phyloP scores from a whole-genome alignment of 1,284 basidiomycete genomes.

The Ustilago shanxiensis region DNA sequence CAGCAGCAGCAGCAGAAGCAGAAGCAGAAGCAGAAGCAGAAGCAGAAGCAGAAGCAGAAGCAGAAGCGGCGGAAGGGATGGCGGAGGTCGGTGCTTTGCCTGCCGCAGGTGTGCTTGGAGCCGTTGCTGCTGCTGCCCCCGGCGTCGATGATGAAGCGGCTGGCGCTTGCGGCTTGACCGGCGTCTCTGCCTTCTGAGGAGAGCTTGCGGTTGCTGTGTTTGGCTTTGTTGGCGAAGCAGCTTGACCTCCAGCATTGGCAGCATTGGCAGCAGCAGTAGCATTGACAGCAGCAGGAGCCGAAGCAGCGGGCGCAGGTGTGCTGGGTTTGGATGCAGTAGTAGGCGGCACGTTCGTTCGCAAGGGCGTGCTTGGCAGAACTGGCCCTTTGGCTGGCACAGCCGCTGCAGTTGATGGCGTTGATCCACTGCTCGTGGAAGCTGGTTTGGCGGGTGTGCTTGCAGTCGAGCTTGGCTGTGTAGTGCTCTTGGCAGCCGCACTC shows the following conservation, averaged over 20 bases:
- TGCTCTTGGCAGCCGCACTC: conserved; percentile 13
- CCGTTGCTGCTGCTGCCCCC: neutral
- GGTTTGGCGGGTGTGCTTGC: conserved; percentile 5
- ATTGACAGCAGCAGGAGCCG: neutral
- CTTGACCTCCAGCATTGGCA: neutral
- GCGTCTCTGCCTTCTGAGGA: conserved; percentile 17
- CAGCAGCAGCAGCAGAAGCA: neutral
- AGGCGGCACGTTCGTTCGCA: conserved; percentile 21
- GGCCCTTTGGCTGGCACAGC: conserved; percentile 18
- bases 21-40: neutral
- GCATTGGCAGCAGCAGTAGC: neutral
- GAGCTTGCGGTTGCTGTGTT: conserved; percentile 10
- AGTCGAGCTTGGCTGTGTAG: neutral
- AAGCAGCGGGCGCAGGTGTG: conserved; percentile 10
- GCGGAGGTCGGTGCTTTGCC: conserved; percentile 16
- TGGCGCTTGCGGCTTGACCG: conserved; percentile 15
- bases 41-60: neutral
- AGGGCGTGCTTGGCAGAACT: conserved; percentile 30
- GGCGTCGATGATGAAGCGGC: neutral
- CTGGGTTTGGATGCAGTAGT: conserved; percentile 9
- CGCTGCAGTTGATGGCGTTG: conserved; percentile 6
- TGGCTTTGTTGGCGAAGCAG: conserved; percentile 20
- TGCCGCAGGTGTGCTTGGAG: conserved; percentile 2
- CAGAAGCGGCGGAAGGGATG: neutral
- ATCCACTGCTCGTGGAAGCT: neutral